These are phyloP conservation scores for Peterozyma toletana DNA, from an alignment of 805 yeast species.

Conservation along the genomic window DNA sequence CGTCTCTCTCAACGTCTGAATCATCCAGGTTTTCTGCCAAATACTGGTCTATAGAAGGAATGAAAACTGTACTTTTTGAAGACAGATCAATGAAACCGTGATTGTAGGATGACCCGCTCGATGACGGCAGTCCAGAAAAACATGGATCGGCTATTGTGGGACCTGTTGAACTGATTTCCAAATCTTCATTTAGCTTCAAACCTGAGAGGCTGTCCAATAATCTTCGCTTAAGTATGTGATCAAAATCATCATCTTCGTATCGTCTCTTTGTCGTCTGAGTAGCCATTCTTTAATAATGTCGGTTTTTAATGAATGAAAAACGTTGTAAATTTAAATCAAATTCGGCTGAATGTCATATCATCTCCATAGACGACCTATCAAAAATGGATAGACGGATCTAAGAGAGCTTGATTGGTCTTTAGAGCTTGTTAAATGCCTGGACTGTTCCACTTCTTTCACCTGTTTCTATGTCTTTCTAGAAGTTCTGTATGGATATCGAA, in stretches of 20 bases:
- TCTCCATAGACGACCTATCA: too few relatives aligned
- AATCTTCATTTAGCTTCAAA: conserved; percentile 6
- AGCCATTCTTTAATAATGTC: too few relatives aligned
- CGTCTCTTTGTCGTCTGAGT: conserved; percentile 3
- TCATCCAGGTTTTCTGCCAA: conserved; percentile 15
- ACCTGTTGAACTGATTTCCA: not conserved
- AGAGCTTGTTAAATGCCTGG: too few relatives aligned
- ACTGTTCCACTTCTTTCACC: too few relatives aligned
- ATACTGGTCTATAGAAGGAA: conserved; percentile 18
- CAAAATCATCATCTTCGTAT: conserved; percentile 5
- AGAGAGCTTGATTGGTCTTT: too few relatives aligned
- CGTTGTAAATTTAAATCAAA: too few relatives aligned
- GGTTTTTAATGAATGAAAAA: too few relatives aligned
- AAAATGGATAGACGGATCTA: too few relatives aligned
- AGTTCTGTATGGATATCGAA: too few relatives aligned
- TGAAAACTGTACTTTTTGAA: conserved; percentile 9
- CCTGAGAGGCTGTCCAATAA: conserved; percentile 8
- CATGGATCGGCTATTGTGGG: not conserved
- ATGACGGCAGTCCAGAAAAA: not conserved
- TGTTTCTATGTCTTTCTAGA: too few relatives aligned
- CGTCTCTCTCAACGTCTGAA: not conserved
- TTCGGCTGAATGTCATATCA: too few relatives aligned
- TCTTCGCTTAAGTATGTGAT: conserved; percentile 10
- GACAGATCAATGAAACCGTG: not conserved
- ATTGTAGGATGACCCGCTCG: not conserved